Evolutionary conservation across 177 flowering plant species (phyloP), one percentile per base, ranked within the genome.

Genomic region (Vitis hybrid): DNA sequence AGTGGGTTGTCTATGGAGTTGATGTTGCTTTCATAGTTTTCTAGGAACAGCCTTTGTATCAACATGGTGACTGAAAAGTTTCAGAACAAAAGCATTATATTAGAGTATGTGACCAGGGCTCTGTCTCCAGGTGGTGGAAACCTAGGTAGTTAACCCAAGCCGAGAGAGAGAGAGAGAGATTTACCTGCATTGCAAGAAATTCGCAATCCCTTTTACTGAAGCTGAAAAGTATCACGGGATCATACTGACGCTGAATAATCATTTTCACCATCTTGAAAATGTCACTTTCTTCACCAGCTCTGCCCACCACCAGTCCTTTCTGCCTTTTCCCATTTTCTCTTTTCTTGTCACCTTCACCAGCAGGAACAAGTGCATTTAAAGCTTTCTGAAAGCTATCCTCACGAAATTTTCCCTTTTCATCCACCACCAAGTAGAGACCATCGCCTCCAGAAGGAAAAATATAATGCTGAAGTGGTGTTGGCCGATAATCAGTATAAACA

Each of bases 131-230:
- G 8, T 40, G 8, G 46, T 40, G 8, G 46, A 40, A 4, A 4
- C 8, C 46, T 40, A 40, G 46, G 46, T 40, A 40, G 6, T 5
- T 7, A 40, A 40, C 46, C 46, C 46, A 3, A 24, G 3, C 27
- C 27, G 6, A 62, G 40, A 46, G 10, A 30, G 55, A 52, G 10
- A 60, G 30, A 15, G 40, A 52, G 12, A 15, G 48, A 8, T 13
- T 24, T 76, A 92, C 99, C 99, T 93, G 98, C 98, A 93, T 96
- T 16, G 99, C 99, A 56, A 96, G 97, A 82, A 82, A 84, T 83
- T 96, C 99, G 72, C 99, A 96, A 60, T 96, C 99, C 80, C 94
- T 91, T 83, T 96, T 96, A 87, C 99, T 96, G 81, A 96, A 96
- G 79, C 94, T 90, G 85, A 96, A 94, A 72, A 93, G 85, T 70